A percentile compares a stretch with the other conserved stretches of the same genome.
phyloP scores from a whole-genome alignment of 2,329 filamentous ascomycete genomes.

The Chaetomium strumarium region DNA sequence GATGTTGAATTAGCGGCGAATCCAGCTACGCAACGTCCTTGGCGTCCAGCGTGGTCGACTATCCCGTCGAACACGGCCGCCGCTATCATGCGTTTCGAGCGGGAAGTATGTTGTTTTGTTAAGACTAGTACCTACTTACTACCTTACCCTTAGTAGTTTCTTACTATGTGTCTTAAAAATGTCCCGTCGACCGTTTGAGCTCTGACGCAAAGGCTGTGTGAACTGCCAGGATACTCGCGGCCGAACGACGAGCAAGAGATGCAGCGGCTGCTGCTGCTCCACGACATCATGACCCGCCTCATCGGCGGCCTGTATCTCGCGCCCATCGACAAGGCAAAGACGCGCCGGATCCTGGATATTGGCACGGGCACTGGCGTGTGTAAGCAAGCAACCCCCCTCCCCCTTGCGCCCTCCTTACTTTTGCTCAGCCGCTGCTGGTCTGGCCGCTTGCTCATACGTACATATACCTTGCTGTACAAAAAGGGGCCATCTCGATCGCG shows the following conservation, averaged over 20 bases:
- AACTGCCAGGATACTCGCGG: conserved; percentile 17
- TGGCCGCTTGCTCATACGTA: no score
- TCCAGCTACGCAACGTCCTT: conserved; percentile 26
- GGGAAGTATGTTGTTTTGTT: conserved; percentile 25
- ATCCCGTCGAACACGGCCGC: conserved; percentile 29
- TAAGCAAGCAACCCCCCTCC: background rate
- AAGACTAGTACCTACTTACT: no score
- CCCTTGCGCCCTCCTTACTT: background rate
- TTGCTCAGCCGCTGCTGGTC: no score
- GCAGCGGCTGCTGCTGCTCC: conserved; percentile 27
- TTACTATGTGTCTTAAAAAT: no score
- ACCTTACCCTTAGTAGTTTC: no score
- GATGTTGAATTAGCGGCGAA: background rate
- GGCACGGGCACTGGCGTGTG: conserved; percentile 41
- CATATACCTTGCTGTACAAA: background rate
- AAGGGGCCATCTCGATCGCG: conserved; percentile 34
- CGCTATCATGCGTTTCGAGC: conserved; percentile 32
- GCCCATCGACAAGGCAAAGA: conserved; percentile 27
- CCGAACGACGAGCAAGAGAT: conserved; percentile 33
- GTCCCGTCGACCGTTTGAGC: background rate
- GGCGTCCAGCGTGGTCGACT: conserved; percentile 27
- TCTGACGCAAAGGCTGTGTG: background rate
- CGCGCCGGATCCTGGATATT: conserved; percentile 37
- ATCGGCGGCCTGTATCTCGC: conserved; percentile 27
- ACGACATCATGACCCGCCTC: conserved; percentile 14